phyloP scores from a whole-genome alignment of 2,329 filamentous ascomycete genomes.

The Cercospora nicotianae region DNA sequence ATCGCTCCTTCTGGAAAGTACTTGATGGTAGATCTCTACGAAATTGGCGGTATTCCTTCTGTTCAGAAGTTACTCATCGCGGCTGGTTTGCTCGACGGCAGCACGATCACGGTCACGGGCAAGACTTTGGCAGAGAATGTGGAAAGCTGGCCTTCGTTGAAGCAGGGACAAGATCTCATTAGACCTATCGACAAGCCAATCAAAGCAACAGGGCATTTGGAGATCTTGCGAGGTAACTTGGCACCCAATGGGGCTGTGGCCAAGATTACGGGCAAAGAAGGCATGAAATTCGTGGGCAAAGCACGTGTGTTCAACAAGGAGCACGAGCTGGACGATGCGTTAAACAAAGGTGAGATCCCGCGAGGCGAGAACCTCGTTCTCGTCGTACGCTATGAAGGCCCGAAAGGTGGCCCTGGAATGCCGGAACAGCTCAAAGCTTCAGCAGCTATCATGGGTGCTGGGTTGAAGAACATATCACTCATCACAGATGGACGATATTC shows the following conservation, averaged over 20 bases:
- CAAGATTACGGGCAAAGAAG: constrained; percentile 96
- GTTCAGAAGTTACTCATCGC: constrained; percentile 85
- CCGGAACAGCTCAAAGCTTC: constrained; percentile 88
- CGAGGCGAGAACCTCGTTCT: constrained; percentile 81
- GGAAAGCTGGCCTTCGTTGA: constrained; percentile 70
- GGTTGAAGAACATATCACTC: constrained; percentile 80
- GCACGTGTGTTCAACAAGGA: constrained; percentile 88
- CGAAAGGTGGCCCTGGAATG: constrained; percentile 93
- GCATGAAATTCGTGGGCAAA: constrained; percentile 74
- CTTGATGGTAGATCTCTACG: constrained; percentile 84
- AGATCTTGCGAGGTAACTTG: constrained; percentile 83
- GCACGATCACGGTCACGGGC: constrained; percentile 78
- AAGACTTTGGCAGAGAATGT: constrained; percentile 82
- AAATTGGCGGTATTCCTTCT: constrained; percentile 79
- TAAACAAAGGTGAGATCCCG: constrained; percentile 69
- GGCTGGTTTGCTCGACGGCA: constrained; percentile 71
- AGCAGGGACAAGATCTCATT: constrained; percentile 78
- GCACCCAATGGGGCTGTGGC: constrained; percentile 87
- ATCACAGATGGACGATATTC: constrained; percentile 91
- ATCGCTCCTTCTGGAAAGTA: constrained; percentile 81
- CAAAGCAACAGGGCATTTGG: constrained; percentile 82
- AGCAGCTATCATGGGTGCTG: constrained; percentile 90
- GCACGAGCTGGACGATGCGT: constrained; percentile 70
- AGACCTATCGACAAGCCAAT: constrained; percentile 77
- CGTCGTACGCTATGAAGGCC: constrained; percentile 90